Percentiles rank a stretch among this genome's conserved stretches.
Conservation (phyloP, 805 yeast genomes). For the Diddensiella transvaalensis region DNA sequence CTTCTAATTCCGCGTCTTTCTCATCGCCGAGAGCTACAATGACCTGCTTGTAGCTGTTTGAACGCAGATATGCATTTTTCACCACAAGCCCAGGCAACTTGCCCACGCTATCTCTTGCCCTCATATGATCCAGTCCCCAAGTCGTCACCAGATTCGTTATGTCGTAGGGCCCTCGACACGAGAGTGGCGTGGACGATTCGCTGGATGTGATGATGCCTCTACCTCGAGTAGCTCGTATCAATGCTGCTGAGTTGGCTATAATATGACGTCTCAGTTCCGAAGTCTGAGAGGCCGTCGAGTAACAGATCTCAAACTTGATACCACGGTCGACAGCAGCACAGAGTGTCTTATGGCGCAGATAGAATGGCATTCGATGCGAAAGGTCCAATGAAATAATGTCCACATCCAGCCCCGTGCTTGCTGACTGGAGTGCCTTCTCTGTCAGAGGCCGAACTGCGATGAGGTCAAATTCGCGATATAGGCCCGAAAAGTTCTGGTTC, state of each 20-base stretch:
- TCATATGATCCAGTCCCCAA: slow-evolving; percentile 65
- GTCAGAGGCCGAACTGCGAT: slow-evolving; percentile 76
- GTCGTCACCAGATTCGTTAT: slow-evolving; percentile 59
- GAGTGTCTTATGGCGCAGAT: slow-evolving; percentile 75
- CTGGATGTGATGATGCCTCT: slow-evolving; percentile 77
- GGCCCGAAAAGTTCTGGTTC: slow-evolving; percentile 53
- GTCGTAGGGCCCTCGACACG: slow-evolving; percentile 66
- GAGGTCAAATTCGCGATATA: slow-evolving; percentile 59
- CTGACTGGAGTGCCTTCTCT: slow-evolving; percentile 73
- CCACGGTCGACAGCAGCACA: slow-evolving; percentile 85
- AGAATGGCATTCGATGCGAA: slow-evolving; percentile 62
- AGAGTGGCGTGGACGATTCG: slow-evolving; percentile 56
- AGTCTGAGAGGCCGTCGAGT: slow-evolving; percentile 36
- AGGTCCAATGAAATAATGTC: slow-evolving; percentile 77
- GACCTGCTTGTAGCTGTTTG: slow-evolving; percentile 74
- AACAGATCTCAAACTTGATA: slow-evolving; percentile 73
- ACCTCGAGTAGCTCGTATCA: slow-evolving; percentile 75
- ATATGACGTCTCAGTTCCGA: slow-evolving; percentile 52
- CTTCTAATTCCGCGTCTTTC: slow-evolving; percentile 2
- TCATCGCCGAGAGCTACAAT: slow-evolving; percentile 16
- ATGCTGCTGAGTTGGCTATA: slow-evolving; percentile 66
- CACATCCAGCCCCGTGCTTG: slow-evolving; percentile 71
- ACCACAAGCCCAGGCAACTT: slow-evolving; percentile 62
- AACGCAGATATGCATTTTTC: slow-evolving; percentile 69
- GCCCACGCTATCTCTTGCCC: slow-evolving; percentile 57